phyloP scores from a whole-genome alignment of 2,329 filamentous ascomycete species.

The Xylogone sp. region DNA sequence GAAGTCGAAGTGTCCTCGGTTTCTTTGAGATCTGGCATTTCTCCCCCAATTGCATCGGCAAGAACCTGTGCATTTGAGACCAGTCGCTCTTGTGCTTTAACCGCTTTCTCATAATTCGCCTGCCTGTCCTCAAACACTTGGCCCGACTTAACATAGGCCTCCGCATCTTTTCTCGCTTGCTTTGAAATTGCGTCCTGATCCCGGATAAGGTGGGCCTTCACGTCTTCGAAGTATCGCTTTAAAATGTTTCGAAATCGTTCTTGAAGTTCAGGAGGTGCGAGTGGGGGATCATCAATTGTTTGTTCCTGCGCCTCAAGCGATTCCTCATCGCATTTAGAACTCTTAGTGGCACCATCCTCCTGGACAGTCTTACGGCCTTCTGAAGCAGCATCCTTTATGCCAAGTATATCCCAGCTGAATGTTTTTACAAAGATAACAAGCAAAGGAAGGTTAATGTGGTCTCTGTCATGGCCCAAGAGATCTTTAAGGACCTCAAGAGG shows the following conservation, averaged over 20 bases:
- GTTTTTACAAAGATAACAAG: slow-evolving; percentile 95
- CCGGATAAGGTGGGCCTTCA: slow-evolving; percentile 82
- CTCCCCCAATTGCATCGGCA: slow-evolving; percentile 79
- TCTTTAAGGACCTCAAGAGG: slow-evolving; percentile 98
- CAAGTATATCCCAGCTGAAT: slow-evolving; percentile 93
- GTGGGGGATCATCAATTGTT: slow-evolving; percentile 62
- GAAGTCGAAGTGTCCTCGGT: slow-evolving; percentile 65
- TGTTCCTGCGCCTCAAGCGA: slow-evolving; percentile 43
- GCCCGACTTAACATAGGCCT: slow-evolving; percentile 96
- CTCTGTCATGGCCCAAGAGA: slow-evolving; percentile 85
- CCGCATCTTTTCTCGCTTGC: slow-evolving; percentile 91
- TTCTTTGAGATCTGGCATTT: slow-evolving; percentile 92
- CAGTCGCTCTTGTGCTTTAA: slow-evolving; percentile 88
- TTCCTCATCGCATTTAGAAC: slow-evolving; percentile 39
- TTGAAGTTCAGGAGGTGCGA: slow-evolving; percentile 73
- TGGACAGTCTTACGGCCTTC: slow-evolving; percentile 83
- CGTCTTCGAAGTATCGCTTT: slow-evolving; percentile 85
- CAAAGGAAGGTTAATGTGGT: slow-evolving; percentile 85
- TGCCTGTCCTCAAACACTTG: slow-evolving; percentile 98
- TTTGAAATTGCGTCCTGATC: slow-evolving; percentile 85
- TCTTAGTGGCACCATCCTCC: slow-evolving; percentile 68
- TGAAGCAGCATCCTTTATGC: slow-evolving; percentile 65
- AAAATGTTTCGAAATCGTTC: slow-evolving; percentile 84
- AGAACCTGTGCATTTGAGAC: slow-evolving; percentile 86
- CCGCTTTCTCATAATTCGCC: slow-evolving; percentile 88